A percentile compares a stretch with the other conserved stretches of the same genome.
Conservation (phyloP, 305 asterid species). For the Striga hermonthica region DNA sequence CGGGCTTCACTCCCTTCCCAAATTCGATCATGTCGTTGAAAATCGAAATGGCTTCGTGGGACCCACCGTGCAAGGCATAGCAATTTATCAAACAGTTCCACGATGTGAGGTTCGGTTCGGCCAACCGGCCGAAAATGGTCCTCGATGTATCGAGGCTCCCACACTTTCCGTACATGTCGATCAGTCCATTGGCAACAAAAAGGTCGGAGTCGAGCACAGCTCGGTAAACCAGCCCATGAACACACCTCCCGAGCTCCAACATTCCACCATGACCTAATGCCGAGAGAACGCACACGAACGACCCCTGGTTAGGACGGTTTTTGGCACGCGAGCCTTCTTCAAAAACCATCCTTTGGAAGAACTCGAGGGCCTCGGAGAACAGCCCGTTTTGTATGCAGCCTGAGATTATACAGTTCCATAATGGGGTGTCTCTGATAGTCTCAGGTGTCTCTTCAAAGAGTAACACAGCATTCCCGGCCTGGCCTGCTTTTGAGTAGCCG, state of each 20-base stretch:
- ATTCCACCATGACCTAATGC: conserved; percentile 67
- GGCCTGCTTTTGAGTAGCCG: conserved; percentile 61
- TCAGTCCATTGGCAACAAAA: conserved; percentile 49
- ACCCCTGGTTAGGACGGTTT: conserved; percentile 64
- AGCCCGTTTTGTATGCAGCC: conserved; percentile 79
- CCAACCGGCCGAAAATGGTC: conserved; percentile 43
- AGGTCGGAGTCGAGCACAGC: conserved; percentile 39
- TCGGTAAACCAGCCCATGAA: conserved; percentile 57
- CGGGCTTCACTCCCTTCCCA: conserved; percentile 45
- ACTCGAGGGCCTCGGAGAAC: conserved; percentile 56
- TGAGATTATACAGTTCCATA: conserved; percentile 73
- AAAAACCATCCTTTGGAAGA: conserved; percentile 58
- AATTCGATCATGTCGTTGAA: conserved; percentile 52
- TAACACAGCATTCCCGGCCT: conserved; percentile 52
- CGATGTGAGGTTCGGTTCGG: conserved; percentile 44
- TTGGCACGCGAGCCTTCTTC: conserved; percentile 35
- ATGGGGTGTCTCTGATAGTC: conserved; percentile 56
- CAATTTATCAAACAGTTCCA: conserved; percentile 80
- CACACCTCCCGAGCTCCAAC: conserved; percentile 64
- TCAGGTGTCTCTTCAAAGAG: conserved; percentile 60
- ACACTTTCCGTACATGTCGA: conserved; percentile 89
- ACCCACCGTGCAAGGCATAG: conserved; percentile 62
- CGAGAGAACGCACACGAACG: conserved; percentile 58
- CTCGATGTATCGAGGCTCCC: conserved; percentile 61
- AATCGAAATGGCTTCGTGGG: conserved; percentile 43